Conservation (phyloP, 331 rosid genomes). For the Malus hybrid region DNA sequence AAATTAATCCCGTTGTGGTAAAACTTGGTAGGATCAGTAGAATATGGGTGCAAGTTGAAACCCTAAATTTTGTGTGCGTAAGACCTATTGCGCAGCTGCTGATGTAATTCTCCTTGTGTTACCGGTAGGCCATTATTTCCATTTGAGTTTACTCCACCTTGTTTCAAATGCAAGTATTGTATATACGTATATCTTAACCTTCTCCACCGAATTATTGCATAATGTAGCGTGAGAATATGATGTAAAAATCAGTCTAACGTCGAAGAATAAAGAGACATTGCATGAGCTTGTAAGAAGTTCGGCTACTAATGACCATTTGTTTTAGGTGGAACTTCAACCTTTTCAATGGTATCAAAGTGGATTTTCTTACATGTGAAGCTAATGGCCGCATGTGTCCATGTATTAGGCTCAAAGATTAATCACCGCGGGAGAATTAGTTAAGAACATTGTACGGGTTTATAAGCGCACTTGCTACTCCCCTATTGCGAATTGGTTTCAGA, state of each 20-base stretch:
- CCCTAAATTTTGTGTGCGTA: not conserved
- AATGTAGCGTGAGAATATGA: too few relatives aligned
- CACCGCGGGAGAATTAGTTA: not conserved
- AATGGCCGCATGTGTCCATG: not conserved
- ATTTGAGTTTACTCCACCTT: not conserved
- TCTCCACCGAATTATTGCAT: too few relatives aligned
- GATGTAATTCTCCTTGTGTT: not conserved
- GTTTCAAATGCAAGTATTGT: not conserved
- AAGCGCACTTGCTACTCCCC: not conserved
- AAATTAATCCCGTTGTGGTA: not conserved
- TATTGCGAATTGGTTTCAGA: not conserved
- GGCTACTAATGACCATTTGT: not conserved
- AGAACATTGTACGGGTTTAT: not conserved
- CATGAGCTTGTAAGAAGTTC: not conserved
- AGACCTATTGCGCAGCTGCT: not conserved
- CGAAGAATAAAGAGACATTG: too few relatives aligned
- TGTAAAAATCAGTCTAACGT: too few relatives aligned
- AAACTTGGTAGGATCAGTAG: not conserved
- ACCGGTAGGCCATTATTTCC: not conserved
- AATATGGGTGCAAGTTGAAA: not conserved
- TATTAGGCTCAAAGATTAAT: not conserved
- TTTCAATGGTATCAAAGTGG: not conserved
- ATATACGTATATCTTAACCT: not conserved
- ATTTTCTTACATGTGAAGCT: not conserved
- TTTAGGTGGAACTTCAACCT: not conserved